Base-by-base conservation (phyloP, 2,329 filamentous ascomycete genomes). In the Bisporella sp. region DNA sequence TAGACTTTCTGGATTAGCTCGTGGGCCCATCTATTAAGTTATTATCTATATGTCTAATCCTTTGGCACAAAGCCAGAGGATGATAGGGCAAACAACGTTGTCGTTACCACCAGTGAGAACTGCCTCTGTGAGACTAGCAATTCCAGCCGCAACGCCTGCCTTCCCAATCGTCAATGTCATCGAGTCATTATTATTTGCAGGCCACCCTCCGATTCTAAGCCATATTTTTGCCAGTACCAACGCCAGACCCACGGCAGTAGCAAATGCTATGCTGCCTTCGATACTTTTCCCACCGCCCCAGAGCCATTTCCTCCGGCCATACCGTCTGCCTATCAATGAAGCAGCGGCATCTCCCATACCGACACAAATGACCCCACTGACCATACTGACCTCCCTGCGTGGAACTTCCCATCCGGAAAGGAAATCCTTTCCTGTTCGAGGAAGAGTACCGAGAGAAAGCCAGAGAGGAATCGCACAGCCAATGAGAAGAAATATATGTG, bases 271-370 rank as follows among this genome's bases (percentile, higher is more conserved):
- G 57, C 80, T 84, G 49, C 93, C 93, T 68, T 99, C 92, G 1
- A 99, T 75, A 56, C 89, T 96, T 75, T 99, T 99, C 11, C 91
- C 92, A 4, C 93, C 93, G 11, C 89, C 88, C 93, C 93, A 99
- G 29, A 91, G 78, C 93, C 93, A 99, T 72, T 96, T 97, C 33
- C 81, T 78, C 31, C 83, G 82, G 4, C 93, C 93, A 65, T 84
- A 96, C 13, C 92, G 82, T 33, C 93, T 78, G 1, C 93, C 93
- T 47, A 97, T 85, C 1, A 99, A 76, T 11, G 87, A 95, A 1
- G 93, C 93, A 0, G 92, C 93, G 0, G 93, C 91, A 63, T 99
- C 93, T 39, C 93, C 93, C 68, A 99, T 83, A 1, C 93, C 93
- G 2, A 99, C 93, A 65, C 93, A 97, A 31, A 97, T 78, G 3